phyloP scores from a whole-genome alignment of 1,284 basidiomycete species.

The Pulchroboletus neoregius region DNA sequence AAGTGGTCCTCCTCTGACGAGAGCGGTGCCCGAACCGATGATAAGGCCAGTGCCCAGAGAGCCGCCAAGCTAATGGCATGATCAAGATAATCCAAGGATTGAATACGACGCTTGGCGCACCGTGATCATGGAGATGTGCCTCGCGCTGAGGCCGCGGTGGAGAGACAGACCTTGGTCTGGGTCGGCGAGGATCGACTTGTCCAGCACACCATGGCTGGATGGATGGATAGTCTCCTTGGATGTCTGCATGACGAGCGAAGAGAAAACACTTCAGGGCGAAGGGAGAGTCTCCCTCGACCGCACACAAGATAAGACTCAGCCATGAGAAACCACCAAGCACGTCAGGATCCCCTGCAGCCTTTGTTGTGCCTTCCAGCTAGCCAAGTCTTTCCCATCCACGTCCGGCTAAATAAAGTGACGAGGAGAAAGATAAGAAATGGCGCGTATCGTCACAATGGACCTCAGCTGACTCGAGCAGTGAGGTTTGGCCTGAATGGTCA shows the following conservation, averaged over 20 bases:
- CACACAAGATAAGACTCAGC: constrained; percentile 1
- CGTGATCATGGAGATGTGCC: constrained; percentile 37
- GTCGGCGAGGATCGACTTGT: background rate
- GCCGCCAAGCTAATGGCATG: constrained; percentile 9
- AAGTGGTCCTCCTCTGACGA: constrained; percentile 26
- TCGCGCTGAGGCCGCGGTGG: constrained; percentile 31
- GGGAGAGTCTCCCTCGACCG: background rate
- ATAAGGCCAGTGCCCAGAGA: constrained; percentile 13
- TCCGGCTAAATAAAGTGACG: constrained; percentile 8
- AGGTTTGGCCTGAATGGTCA: too few relatives aligned
- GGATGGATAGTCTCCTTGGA: background rate
- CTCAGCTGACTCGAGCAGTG: background rate
- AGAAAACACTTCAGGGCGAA: background rate
- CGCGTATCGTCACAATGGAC: background rate
- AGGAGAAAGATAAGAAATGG: background rate
- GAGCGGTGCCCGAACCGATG: constrained; percentile 24
- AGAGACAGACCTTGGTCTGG: constrained; percentile 13
- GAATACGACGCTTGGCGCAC: constrained; percentile 2
- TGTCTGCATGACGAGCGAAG: background rate
- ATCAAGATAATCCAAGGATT: constrained; percentile 8
- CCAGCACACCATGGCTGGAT: background rate
- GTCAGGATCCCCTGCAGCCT: background rate
- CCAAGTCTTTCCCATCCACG: background rate
- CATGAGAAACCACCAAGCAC: constrained; percentile 6
- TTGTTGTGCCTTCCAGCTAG: background rate